Percentiles rank a stretch among this genome's conserved stretches.
Evolutionary conservation across 129 eudicot species (phyloP).

Genomic region (Pittosporum tobira): DNA sequence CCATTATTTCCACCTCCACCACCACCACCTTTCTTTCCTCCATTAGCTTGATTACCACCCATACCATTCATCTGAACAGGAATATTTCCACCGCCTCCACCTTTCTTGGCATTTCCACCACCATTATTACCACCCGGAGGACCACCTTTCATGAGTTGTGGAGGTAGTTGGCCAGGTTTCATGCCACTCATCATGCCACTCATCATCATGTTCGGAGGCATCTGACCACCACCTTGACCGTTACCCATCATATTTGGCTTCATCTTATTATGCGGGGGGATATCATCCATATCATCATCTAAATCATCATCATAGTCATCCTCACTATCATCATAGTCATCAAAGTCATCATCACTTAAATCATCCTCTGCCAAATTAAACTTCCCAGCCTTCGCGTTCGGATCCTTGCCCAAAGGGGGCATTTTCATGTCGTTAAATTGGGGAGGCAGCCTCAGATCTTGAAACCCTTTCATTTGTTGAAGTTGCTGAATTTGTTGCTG

Average conservation of each 20-base stretch:
- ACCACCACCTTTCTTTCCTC: constrained; percentile 37
- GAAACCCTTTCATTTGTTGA: constrained; percentile 52
- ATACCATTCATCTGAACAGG: constrained; percentile 32
- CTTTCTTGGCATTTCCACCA: constrained; percentile 38
- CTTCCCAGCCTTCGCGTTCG: constrained; percentile 37
- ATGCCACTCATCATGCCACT: constrained; percentile 34
- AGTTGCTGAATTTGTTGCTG: constrained; percentile 38
- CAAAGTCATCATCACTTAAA: constrained; percentile 34
- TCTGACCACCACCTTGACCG: constrained; percentile 23
- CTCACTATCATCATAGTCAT: constrained; percentile 27
- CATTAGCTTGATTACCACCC: constrained; percentile 30
- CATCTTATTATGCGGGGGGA: constrained; percentile 30
- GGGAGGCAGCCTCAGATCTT: constrained; percentile 41
- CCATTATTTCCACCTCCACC: constrained; percentile 21
- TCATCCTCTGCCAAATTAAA: constrained; percentile 31
- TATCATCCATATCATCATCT: constrained; percentile 42
- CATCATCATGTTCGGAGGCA: constrained; percentile 62
- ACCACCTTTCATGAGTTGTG: constrained; percentile 20
- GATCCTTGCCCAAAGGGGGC: constrained; percentile 20
- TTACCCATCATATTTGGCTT: constrained; percentile 28
- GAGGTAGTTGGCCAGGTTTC: constrained; percentile 43
- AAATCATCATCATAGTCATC: constrained; percentile 32
- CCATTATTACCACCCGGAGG: constrained; percentile 24
- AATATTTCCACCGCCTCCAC: constrained; percentile 45
- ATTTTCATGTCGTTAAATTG: constrained; percentile 51